Evolutionary conservation across 1,284 basidiomycete species (phyloP).

Genomic region (Neolentinus lepideus): DNA sequence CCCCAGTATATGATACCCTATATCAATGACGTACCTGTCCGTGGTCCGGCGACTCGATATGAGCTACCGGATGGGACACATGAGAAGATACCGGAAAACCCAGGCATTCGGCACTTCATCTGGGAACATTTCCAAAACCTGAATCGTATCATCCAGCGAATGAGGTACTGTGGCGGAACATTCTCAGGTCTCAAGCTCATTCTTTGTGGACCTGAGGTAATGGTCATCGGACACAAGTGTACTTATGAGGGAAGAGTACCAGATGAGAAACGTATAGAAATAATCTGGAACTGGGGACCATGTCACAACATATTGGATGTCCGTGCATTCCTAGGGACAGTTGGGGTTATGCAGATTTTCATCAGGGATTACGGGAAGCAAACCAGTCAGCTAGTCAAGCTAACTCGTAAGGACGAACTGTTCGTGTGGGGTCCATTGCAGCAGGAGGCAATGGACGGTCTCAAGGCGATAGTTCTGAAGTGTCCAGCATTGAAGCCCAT

Average conservation of each 20-base stretch:
- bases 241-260: slow-evolving; percentile 16
- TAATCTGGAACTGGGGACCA: neutral
- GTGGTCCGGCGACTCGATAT: slow-evolving; percentile 16
- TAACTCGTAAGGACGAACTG: no score
- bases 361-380: no score
- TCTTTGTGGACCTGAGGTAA: slow-evolving; percentile 12
- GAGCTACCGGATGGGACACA: slow-evolving; percentile 10
- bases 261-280: slow-evolving; percentile 3
- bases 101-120: slow-evolving; percentile 24
- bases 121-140: slow-evolving; percentile 22
- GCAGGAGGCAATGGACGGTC: no score
- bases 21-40: slow-evolving; percentile 22
- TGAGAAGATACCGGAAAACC: slow-evolving; percentile 22
- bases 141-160: slow-evolving; percentile 21
- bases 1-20: slow-evolving; percentile 24
- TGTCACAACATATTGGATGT: no score
- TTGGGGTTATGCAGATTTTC: no score
- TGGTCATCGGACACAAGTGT: slow-evolving; percentile 21
- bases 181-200: slow-evolving; percentile 16
- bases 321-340: no score
- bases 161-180: slow-evolving; percentile 18
- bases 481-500: no score
- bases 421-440: no score
- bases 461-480: no score
- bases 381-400: no score